phyloP scores from a whole-genome alignment of 1,139 yeast genomes.

The Yamadazyma friedrichii region DNA sequence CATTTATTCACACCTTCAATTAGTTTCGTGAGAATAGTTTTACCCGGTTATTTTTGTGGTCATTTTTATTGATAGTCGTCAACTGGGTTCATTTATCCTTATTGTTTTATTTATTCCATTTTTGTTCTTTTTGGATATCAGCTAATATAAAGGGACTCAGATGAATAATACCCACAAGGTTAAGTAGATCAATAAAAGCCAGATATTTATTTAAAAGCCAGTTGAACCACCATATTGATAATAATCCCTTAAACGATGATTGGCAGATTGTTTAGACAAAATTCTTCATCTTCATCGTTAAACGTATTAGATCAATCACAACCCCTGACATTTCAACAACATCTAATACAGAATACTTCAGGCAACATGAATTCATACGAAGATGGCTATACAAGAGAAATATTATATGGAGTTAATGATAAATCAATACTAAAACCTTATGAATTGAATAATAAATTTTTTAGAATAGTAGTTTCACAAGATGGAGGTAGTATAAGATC shows the following conservation, averaged over 20 bases:
- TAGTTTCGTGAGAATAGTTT: neutral
- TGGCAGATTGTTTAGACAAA: constrained; percentile 30
- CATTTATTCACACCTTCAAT: neutral
- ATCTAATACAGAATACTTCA: constrained; percentile 9
- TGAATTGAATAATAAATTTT: constrained; percentile 33
- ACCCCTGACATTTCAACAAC: constrained; percentile 9
- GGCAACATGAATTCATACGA: constrained; percentile 28
- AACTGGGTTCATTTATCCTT: neutral
- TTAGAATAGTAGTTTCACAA: constrained; percentile 48
- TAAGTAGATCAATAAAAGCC: neutral
- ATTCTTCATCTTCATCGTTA: constrained; percentile 13
- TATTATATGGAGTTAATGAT: constrained; percentile 41
- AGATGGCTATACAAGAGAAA: constrained; percentile 43
- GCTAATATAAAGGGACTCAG: neutral
- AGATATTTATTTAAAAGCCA: neutral
- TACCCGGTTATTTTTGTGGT: neutral
- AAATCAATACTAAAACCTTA: constrained; percentile 27
- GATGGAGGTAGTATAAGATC: constrained; percentile 51
- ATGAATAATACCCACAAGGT: neutral
- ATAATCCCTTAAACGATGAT: constrained; percentile 18
- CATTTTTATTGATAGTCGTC: neutral
- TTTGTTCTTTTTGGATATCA: neutral
- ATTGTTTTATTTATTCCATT: neutral
- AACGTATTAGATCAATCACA: constrained; percentile 7
- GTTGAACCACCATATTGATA: no score